These are phyloP conservation scores for Lignosus rhinocerotis DNA, from an alignment of 1,284 basidiomycete species.

Conservation along the genomic window DNA sequence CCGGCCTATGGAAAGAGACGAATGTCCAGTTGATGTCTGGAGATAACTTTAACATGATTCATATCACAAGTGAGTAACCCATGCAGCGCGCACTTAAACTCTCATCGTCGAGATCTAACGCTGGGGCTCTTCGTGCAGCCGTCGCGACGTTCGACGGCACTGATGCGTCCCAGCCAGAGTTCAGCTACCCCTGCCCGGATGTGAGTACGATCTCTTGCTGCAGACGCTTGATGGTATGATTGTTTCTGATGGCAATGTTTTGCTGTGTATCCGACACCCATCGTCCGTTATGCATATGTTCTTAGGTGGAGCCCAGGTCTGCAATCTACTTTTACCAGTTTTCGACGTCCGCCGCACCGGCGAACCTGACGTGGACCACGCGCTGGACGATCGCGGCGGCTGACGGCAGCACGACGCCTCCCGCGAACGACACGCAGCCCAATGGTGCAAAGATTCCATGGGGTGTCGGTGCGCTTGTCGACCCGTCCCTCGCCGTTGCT, in stretches of 20 bases:
- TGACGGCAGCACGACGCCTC: slow-evolving; percentile 48
- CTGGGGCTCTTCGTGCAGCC: slow-evolving; percentile 39
- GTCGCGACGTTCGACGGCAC: slow-evolving; percentile 69
- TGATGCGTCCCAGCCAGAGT: slow-evolving; percentile 40
- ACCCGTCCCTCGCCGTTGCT: slow-evolving; percentile 33
- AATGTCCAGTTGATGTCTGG: slow-evolving; percentile 81
- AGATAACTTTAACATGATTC: slow-evolving; percentile 68
- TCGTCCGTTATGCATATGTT: background rate
- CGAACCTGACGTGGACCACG: slow-evolving; percentile 68
- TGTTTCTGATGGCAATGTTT: background rate
- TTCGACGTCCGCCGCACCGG: slow-evolving; percentile 40
- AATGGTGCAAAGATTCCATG: slow-evolving; percentile 58
- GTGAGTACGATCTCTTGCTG: slow-evolving; percentile 38
- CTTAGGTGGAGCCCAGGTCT: slow-evolving; percentile 66
- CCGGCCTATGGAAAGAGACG: slow-evolving; percentile 64
- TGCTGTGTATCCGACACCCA: background rate
- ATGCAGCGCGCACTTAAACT: background rate
- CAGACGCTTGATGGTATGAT: background rate
- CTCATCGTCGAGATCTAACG: background rate
- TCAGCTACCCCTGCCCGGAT: slow-evolving; percentile 66
- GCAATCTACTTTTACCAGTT: slow-evolving; percentile 84
- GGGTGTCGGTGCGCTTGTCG: slow-evolving; percentile 66
- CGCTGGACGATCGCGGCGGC: slow-evolving; percentile 76
- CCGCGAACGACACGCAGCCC: slow-evolving; percentile 56
- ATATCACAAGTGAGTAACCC: slow-evolving; percentile 48